phyloP scores from a whole-genome alignment of 306 rosid species.

The Lupinus albus region DNA sequence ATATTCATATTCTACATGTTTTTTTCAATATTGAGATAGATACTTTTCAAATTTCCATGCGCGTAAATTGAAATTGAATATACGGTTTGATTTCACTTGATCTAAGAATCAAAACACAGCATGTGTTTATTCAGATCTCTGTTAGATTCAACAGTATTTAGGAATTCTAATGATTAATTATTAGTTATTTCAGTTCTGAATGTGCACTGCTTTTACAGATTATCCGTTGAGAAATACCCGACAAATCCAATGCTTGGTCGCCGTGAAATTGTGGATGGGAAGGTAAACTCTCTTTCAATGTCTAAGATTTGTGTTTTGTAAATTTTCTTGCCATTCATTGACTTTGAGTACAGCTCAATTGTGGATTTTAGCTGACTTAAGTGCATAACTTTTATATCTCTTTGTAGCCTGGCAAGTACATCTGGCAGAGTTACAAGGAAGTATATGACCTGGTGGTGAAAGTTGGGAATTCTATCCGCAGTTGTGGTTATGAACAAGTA shows the following conservation, averaged over 20 bases:
- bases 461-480: slow-evolving; percentile 80
- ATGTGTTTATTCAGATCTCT: background rate
- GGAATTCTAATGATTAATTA: background rate
- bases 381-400: background rate
- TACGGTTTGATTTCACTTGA: too few species aligned
- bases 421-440: slow-evolving; percentile 77
- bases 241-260: slow-evolving; percentile 76
- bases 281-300: slow-evolving; percentile 45
- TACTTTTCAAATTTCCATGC: too few species aligned
- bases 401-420: slow-evolving; percentile 72
- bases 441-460: slow-evolving; percentile 74
- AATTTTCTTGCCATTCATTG: background rate
- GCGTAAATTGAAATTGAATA: too few species aligned
- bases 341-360: too few species aligned
- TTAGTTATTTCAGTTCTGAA: slow-evolving; percentile 29
- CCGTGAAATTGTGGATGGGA: slow-evolving; percentile 68
- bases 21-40: too few species aligned
- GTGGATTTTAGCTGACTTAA: slow-evolving; percentile 36
- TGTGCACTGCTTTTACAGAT: slow-evolving; percentile 48
- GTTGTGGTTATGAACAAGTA: slow-evolving; percentile 69
- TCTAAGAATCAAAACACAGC: too few species aligned
- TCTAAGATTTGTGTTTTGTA: background rate
- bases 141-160: background rate
- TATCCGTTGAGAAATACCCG: slow-evolving; percentile 76
- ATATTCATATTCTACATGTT: too few species aligned